Evolutionary conservation across 768 basidiomycete species (phyloP).

Genomic region (Russula foetens): DNA sequence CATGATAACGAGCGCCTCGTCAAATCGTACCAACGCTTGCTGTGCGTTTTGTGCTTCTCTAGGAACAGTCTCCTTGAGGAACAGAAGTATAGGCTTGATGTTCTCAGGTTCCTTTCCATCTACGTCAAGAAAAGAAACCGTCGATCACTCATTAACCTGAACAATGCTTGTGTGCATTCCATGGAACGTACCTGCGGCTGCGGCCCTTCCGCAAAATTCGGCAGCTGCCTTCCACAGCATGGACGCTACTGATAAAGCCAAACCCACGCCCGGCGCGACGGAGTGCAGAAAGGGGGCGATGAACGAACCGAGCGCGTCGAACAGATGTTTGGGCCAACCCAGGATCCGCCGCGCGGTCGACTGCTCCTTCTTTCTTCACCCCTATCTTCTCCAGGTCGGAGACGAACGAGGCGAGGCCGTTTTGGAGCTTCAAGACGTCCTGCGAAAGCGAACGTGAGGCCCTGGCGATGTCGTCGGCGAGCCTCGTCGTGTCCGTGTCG

Average conservation of each 20-base stretch:
- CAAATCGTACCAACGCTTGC: not conserved
- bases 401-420: no score
- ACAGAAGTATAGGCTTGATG: not conserved
- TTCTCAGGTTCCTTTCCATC: slow-evolving; percentile 4
- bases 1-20: slow-evolving; percentile 9
- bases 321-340: slow-evolving; percentile 7
- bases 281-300: not conserved
- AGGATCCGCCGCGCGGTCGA: not conserved
- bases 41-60: slow-evolving; percentile 6
- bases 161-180: not conserved
- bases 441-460: no score
- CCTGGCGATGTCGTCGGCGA: no score
- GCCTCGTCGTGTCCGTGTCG: no score
- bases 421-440: no score
- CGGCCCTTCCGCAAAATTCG: not conserved
- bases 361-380: not conserved
- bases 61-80: slow-evolving; percentile 11
- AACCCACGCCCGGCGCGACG: not conserved
- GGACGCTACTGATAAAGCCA: not conserved
- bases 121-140: not conserved
- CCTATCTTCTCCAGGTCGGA: no score
- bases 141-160: no score
- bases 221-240: slow-evolving; percentile 3
- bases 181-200: slow-evolving; percentile 4
- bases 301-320: not conserved